Evolutionary conservation across 139 green algal species (phyloP).

Genomic region (Nannochloris sp.): DNA sequence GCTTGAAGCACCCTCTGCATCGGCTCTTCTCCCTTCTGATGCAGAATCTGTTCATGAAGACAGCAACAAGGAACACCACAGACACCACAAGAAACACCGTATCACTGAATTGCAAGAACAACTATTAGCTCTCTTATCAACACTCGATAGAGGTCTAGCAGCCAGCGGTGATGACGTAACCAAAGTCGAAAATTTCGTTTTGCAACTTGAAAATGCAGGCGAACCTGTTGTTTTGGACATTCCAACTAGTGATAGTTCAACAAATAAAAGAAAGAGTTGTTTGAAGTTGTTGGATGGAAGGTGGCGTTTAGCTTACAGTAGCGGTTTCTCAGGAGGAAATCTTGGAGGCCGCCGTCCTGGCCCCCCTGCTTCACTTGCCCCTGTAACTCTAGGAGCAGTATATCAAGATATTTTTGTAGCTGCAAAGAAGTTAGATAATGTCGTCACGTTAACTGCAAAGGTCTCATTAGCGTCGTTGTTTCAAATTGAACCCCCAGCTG

Average conservation of each 20-base stretch:
- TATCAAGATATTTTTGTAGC: slow-evolving; percentile 2
- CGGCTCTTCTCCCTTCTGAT: no score
- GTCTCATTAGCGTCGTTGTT: slow-evolving; percentile 3
- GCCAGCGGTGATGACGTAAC: slow-evolving; percentile 14
- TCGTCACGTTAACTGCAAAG: slow-evolving; percentile 14
- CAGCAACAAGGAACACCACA: no score
- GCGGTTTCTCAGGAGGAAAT: slow-evolving; percentile 39
- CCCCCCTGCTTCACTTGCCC: slow-evolving; percentile 28
- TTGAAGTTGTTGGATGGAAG: slow-evolving; percentile 36
- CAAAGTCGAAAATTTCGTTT: slow-evolving; percentile 8
- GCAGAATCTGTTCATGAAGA: no score
- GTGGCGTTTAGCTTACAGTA: slow-evolving; percentile 45
- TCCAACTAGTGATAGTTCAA: background rate
- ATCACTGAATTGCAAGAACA: no score
- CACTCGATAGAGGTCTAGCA: no score
- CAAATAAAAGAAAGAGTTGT: background rate
- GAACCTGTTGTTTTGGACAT: background rate
- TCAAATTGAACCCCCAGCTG: background rate
- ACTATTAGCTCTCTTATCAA: no score
- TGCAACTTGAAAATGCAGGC: background rate
- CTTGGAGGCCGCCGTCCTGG: slow-evolving; percentile 46
- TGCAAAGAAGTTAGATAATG: slow-evolving; percentile 19
- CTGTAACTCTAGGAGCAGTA: slow-evolving; percentile 32
- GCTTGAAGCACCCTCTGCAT: no score
- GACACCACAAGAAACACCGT: no score